Percentiles rank a stretch among this genome's conserved stretches.
These are phyloP conservation scores for Gryganskiella cystojenkinii DNA, from an alignment of 192 early-diverging fungal species.

Conservation along the genomic window DNA sequence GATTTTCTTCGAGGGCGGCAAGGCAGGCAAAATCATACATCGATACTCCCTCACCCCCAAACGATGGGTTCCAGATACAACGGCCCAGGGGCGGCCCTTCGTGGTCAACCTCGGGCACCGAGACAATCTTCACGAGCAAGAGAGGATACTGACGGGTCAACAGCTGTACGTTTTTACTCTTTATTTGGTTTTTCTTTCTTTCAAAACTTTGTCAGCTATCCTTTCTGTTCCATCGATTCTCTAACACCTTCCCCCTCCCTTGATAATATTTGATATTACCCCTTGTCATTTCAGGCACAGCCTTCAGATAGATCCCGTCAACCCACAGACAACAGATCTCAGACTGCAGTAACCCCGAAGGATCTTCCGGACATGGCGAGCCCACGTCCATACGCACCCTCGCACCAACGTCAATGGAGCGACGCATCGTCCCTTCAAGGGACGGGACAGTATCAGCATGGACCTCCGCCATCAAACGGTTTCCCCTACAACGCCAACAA, in stretches of 20 bases:
- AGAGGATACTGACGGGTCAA: slow-evolving; percentile 1
- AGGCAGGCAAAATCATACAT: not conserved
- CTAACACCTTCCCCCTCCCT: too few relatives aligned
- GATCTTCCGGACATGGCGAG: slow-evolving; percentile 14
- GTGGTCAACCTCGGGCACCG: slow-evolving; percentile 39
- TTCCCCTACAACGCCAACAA: slow-evolving; percentile 18
- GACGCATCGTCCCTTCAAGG: slow-evolving; percentile 43
- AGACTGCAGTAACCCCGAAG: not conserved
- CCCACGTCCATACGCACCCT: slow-evolving; percentile 13
- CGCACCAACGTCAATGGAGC: slow-evolving; percentile 47
- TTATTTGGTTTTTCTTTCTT: too few relatives aligned
- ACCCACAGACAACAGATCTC: not conserved
- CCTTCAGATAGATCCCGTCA: slow-evolving; percentile 3
- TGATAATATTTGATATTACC: too few relatives aligned
- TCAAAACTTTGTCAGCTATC: too few relatives aligned
- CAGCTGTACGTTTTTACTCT: too few relatives aligned
- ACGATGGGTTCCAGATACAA: slow-evolving; percentile 27
- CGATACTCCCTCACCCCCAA: not conserved
- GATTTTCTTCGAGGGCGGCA: not conserved
- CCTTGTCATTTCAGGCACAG: too few relatives aligned
- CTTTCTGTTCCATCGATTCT: too few relatives aligned
- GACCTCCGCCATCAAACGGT: slow-evolving; percentile 1
- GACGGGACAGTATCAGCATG: not conserved
- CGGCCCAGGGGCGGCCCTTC: slow-evolving; percentile 49
- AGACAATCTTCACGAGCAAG: slow-evolving; percentile 20